Base-by-base conservation (phyloP, 306 rosid genomes). In the Fragaria nilgerrensis region DNA sequence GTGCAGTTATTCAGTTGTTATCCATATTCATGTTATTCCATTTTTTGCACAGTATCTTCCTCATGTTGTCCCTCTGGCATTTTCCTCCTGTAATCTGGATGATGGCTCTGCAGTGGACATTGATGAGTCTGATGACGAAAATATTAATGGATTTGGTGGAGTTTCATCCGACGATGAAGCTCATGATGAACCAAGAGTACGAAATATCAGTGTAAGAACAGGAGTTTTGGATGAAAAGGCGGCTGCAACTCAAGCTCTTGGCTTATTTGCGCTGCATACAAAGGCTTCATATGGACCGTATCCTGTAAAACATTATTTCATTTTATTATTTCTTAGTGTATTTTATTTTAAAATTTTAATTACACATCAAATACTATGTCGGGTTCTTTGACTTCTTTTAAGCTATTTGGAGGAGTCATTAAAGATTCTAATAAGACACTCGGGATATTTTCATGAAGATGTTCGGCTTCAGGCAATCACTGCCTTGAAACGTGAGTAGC, bases 151-250 rank as follows among this genome's bases (percentile, higher is more conserved):
- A 59, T 93, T 96, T 92, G 98, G 94, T 69, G 99, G 92, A 82
- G 99, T 96, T 85, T 96, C 98, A 59, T 96, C 99, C 34, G 99
- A 96, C 68, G 98, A 96, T 59, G 99, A 96, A 84, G 96, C 93
- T 80, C 98, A 84, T 83, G 97, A 96, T 86, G 99, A 96, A 77
- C 96, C 98, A 72, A 91, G 99, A 84, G 97, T 96, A 74, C 89
- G 98, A 39, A 96, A 96, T 80, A 91, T 92, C 72, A 96, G 98
- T 76, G 81, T 96, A 75, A 89, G 99, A 80, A 96, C 99, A 74
- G 99, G 99, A 41, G 99, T 96, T 62, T 79, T 96, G 88, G 99
- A 96, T 86, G 99, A 96, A 84, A 96, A 96, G 85, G 98, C 99
- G 74, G 98, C 99, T 80, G 99, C 99, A 68, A 96, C 99, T 72